Conservation (phyloP, 192 early-diverging fungal species). For the Rhizoclosmatium globosum region DNA sequence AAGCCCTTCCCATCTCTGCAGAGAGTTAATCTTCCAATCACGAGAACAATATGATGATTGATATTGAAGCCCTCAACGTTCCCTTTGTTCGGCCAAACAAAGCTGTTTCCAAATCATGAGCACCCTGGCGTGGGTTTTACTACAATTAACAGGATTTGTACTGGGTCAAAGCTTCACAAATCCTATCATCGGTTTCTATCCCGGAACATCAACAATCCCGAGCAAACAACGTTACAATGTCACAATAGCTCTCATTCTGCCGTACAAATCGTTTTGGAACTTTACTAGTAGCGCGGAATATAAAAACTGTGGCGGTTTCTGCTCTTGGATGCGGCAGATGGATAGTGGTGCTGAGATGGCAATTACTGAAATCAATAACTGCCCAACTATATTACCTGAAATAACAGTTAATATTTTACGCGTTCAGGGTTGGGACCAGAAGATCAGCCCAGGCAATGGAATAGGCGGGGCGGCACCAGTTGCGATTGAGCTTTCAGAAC, state of each 20-base stretch:
- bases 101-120: not conserved
- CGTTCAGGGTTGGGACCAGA: not conserved
- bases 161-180: not conserved
- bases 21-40: no score
- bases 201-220: not conserved
- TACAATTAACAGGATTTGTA: not conserved
- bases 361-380: not conserved
- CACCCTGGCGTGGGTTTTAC: not conserved
- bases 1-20: no score
- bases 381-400: not conserved
- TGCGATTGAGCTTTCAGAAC: not conserved
- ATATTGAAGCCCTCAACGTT: no score
- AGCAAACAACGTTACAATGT: not conserved
- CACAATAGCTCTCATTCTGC: conserved; percentile 5
- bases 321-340: conserved; percentile 13
- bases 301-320: not conserved
- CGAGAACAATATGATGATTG: no score
- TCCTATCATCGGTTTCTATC: not conserved
- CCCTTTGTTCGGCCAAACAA: not conserved
- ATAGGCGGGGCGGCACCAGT: not conserved
- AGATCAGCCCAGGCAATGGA: not conserved
- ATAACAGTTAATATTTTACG: conserved; percentile 12
- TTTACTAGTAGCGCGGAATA: not conserved
- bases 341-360: conserved; percentile 6
- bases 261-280: conserved; percentile 17